A percentile compares a stretch with the other conserved stretches of the same genome.
These are phyloP conservation scores for Boletus rubroflammeus DNA, from an alignment of 768 basidiomycete genomes.

Conservation along the genomic window DNA sequence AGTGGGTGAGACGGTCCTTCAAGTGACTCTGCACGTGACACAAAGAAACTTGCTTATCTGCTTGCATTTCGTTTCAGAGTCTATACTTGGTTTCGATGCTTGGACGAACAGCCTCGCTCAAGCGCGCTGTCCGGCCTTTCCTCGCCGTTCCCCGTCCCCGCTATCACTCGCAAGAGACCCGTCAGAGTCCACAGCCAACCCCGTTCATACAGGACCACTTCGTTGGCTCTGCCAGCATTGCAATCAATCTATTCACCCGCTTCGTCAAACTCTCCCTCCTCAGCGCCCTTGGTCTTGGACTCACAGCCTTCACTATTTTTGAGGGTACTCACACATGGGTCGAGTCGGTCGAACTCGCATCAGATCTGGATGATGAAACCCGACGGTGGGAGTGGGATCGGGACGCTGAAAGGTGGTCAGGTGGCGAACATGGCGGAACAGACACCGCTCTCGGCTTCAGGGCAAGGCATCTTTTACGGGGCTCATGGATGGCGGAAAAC, in stretches of 20 bases:
- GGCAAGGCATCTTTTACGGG: constrained; percentile 59
- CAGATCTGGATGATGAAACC: constrained; percentile 49
- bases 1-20: no score
- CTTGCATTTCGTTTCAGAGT: neutral
- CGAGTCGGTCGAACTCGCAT: constrained; percentile 49
- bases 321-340: constrained; percentile 62
- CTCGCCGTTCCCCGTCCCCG: constrained; percentile 6
- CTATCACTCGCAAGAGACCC: constrained; percentile 16
- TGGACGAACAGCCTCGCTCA: constrained; percentile 6
- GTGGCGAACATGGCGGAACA: constrained; percentile 59
- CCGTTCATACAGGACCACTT: constrained; percentile 34
- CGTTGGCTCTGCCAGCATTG: constrained; percentile 34
- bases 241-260: constrained; percentile 43
- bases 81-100: constrained; percentile 4
- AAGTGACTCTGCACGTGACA: neutral
- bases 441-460: constrained; percentile 62
- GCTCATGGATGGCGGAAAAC: constrained; percentile 69
- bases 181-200: neutral
- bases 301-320: constrained; percentile 46
- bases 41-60: neutral
- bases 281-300: constrained; percentile 40
- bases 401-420: constrained; percentile 61
- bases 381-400: constrained; percentile 66
- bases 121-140: constrained; percentile 4
- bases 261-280: constrained; percentile 49